Evolutionary conservation across 352 stramenopile genomes (phyloP), one percentile per base, ranked within the genome.

Genomic region (Halophytophthora batemanensis): DNA sequence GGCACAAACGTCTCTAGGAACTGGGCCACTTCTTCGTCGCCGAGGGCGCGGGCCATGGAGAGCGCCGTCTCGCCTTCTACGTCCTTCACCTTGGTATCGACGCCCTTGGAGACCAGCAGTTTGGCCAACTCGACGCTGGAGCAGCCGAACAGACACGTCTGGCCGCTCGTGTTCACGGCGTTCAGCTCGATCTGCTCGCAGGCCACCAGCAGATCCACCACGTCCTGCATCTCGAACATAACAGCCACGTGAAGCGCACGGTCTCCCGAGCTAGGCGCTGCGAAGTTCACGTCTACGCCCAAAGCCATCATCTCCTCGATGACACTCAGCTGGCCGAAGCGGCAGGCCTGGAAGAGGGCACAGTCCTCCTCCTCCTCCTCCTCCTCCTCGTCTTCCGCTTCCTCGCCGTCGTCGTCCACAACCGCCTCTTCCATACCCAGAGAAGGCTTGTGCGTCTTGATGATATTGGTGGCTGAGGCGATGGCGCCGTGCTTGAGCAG

Each of bases 91-190:
- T 61, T 73, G 22, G 76, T 70, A 50, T 94, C 77, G 15, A 90
- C 69, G 13, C 81, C 79, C 50, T 86, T 79, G 18, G 59, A 23
- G 12, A 92, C 62, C 2, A 94, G 65, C 53, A 84, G 49, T 44
- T 77, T 61, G 19, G 80, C 77, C 41, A 94, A 53, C 34, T 88
- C 75, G 50, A 85, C 51, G 43, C 80, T 83, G 17, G 79, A 91
- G 61, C 83, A 92, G 28, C 83, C 81, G 37, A 94, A 94, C 3
- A 90, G 65, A 45, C 80, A 90, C 39, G 81, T 92, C 58, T 94
- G 82, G 14, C 74, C 77, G 33, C 68, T 80, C 19, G 69, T 52
- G 61, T 94, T 92, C 46, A 68, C 57, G 2, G 69, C 84, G 53
- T 89, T 92, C 40, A 94, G 55, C 18, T 87, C 46, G 50, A 87